Percentiles rank a stretch among this genome's conserved stretches.
Conservation (phyloP, 495 filamentous ascomycete genomes). For the Recurvomyces mirabilis region DNA sequence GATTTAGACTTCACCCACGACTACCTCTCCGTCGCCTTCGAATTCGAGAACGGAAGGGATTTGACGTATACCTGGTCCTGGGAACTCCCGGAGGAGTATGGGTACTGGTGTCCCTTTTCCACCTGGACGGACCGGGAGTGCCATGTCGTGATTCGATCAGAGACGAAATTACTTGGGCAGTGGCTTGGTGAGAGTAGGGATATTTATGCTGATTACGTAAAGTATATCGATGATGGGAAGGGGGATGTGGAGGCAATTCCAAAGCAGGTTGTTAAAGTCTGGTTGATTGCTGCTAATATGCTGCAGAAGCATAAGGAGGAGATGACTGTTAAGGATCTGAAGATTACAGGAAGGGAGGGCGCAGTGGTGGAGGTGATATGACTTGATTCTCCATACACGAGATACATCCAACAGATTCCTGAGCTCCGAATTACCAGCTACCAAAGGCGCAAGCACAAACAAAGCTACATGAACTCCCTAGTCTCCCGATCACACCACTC, state of each 20-base stretch:
- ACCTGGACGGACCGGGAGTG: background rate
- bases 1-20: background rate
- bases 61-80: background rate
- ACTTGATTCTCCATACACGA: no score
- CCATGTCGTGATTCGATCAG: background rate
- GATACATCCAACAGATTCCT: no score
- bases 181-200: background rate
- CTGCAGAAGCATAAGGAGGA: background rate
- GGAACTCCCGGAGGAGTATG: background rate
- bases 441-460: no score
- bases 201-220: background rate
- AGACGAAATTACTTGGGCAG: background rate
- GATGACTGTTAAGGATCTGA: background rate
- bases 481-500: slow-evolving; percentile 28
- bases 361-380: no score
- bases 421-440: no score
- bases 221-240: background rate
- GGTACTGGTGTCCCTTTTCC: background rate
- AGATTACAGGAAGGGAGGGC: no score
- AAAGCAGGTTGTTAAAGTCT: background rate
- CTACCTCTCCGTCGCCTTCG: background rate
- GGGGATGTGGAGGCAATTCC: background rate
- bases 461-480: slow-evolving; percentile 7
- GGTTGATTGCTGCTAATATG: background rate
- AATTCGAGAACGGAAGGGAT: background rate